Conservation (phyloP, 305 asterid genomes). For the Plantago lanceolata region DNA sequence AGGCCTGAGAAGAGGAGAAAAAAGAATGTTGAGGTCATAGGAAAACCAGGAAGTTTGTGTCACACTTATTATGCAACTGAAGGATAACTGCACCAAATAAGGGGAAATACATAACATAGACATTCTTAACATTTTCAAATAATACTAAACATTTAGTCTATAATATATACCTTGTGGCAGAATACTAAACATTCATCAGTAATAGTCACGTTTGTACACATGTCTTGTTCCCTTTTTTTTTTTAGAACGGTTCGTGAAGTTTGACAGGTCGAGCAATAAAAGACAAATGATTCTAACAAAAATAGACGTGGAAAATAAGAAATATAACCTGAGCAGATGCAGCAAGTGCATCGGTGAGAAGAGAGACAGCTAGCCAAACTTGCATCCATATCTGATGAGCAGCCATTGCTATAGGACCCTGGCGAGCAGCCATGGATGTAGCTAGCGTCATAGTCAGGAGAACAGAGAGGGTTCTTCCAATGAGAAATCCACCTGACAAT, state of each 20-base stretch:
- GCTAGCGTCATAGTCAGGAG: constrained; percentile 77
- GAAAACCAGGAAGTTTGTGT: constrained; percentile 9
- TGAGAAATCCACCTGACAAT: constrained; percentile 73
- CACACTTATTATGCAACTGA: constrained; percentile 8
- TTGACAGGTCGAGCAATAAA: too few relatives aligned
- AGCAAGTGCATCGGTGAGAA: constrained; percentile 86
- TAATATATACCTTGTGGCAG: too few relatives aligned
- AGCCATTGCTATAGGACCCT: constrained; percentile 91
- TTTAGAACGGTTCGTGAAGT: background rate
- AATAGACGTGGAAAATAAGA: constrained; percentile 4
- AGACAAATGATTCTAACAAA: background rate
- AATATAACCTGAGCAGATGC: constrained; percentile 74
- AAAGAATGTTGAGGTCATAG: constrained; percentile 18
- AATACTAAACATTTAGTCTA: too few relatives aligned
- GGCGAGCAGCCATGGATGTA: constrained; percentile 97
- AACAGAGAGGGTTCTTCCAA: constrained; percentile 90
- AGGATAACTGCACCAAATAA: constrained; percentile 7
- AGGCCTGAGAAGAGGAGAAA: constrained; percentile 43
- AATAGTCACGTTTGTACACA: background rate
- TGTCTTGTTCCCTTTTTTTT: too few relatives aligned
- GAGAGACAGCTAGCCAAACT: constrained; percentile 94
- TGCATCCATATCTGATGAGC: constrained; percentile 92
- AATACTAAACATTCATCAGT: too few relatives aligned
- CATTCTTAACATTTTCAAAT: too few relatives aligned
- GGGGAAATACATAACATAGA: background rate